These are phyloP conservation scores for Citrullus colocynthis DNA, from an alignment of 306 rosid genomes.

Conservation along the genomic window DNA sequence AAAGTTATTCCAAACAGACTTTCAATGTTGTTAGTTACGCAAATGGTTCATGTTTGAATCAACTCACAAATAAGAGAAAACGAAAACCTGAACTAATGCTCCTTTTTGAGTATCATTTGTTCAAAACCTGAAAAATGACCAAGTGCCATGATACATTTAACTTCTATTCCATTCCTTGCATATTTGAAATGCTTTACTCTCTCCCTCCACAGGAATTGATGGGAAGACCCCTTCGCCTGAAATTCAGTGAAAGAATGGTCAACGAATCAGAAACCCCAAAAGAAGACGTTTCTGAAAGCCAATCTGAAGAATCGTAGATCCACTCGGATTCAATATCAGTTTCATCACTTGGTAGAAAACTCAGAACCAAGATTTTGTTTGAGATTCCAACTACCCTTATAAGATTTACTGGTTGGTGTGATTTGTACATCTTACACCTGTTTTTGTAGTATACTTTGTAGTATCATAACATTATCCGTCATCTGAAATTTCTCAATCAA, in stretches of 20 bases:
- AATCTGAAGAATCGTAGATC: conserved; percentile 19
- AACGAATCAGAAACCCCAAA: conserved; percentile 30
- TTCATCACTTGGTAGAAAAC: neutral
- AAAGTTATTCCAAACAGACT: no score
- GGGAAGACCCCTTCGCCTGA: conserved; percentile 66
- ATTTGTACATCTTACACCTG: neutral
- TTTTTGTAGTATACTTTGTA: neutral
- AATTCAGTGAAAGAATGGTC: conserved; percentile 45
- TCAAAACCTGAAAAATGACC: neutral
- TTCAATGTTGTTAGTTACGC: neutral
- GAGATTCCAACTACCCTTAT: neutral
- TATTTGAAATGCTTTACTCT: neutral
- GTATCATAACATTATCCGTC: neutral
- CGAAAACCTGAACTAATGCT: neutral
- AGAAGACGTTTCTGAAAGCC: conserved; percentile 20
- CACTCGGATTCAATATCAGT: conserved; percentile 8
- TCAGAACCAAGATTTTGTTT: neutral
- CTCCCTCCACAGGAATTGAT: conserved; percentile 44
- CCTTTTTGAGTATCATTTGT: neutral
- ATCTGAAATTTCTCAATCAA: neutral
- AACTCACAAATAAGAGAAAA: neutral
- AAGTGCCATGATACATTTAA: neutral
- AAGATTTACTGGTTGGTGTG: neutral
- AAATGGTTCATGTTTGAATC: neutral
- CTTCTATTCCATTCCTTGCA: conserved; percentile 1